Evolutionary conservation across 2,329 filamentous ascomycete species (phyloP).

Genomic region (Sphaerostilbella broomeana): DNA sequence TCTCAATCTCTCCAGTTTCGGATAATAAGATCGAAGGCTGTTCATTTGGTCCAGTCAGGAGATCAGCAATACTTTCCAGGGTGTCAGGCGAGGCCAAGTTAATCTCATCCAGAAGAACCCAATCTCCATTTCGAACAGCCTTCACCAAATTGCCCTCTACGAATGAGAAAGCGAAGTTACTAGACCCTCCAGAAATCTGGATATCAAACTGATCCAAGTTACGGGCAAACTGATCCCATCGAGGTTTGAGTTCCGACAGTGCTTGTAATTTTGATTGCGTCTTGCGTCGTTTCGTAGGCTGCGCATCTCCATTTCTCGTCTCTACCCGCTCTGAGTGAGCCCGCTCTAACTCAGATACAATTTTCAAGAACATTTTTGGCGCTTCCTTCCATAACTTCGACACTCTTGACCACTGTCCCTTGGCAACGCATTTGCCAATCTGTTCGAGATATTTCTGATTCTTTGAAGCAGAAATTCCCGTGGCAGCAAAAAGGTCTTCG

Average conservation of each 20-base stretch:
- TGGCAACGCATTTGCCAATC: constrained; percentile 70
- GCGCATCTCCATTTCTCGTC: constrained; percentile 30
- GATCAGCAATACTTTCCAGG: constrained; percentile 83
- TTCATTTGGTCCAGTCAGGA: constrained; percentile 67
- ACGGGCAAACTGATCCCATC: constrained; percentile 75
- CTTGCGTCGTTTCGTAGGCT: constrained; percentile 65
- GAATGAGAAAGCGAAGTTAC: constrained; percentile 87
- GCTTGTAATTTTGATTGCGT: constrained; percentile 61
- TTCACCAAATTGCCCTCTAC: constrained; percentile 94
- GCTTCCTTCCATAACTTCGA: constrained; percentile 85
- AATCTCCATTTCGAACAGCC: constrained; percentile 91
- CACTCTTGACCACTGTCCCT: constrained; percentile 80
- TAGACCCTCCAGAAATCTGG: constrained; percentile 65
- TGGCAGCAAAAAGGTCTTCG: constrained; percentile 78
- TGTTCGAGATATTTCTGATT: constrained; percentile 83
- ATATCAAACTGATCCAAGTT: constrained; percentile 73
- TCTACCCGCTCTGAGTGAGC: constrained; percentile 35
- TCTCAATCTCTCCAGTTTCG: constrained; percentile 88
- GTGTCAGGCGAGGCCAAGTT: constrained; percentile 94
- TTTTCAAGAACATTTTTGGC: constrained; percentile 74
- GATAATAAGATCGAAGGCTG: constrained; percentile 80
- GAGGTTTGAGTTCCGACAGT: constrained; percentile 48
- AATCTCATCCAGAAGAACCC: constrained; percentile 95
- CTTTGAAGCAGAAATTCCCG: constrained; percentile 76
- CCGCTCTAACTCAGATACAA: constrained; percentile 50